Percentiles rank a stretch among this genome's conserved stretches.
Conservation (phyloP, 1,139 yeast genomes). For the Geotrichum carabidarum region DNA sequence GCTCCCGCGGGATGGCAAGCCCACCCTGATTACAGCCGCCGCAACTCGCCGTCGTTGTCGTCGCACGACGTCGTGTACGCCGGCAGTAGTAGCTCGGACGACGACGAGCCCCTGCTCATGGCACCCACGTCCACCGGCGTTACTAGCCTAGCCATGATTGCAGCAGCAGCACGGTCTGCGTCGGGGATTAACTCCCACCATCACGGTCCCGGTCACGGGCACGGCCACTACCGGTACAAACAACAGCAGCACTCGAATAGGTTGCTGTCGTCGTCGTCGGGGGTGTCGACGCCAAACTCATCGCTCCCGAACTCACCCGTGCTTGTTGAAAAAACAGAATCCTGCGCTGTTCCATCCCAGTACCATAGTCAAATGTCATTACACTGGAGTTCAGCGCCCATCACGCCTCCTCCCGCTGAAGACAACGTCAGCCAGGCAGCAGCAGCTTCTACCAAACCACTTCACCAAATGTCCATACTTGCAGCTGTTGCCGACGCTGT, state of each 20-base stretch:
- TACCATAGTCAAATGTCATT: neutral
- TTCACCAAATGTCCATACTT: conserved; percentile 37
- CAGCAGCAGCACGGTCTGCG: conserved; percentile 1
- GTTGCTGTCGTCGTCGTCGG: neutral
- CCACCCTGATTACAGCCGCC: neutral
- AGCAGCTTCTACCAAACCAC: conserved; percentile 39
- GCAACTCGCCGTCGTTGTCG: neutral
- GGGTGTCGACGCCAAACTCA: neutral
- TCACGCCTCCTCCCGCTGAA: conserved; percentile 30
- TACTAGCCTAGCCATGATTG: neutral
- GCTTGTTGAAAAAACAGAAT: neutral
- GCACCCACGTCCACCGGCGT: neutral
- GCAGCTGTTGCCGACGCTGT: conserved; percentile 38
- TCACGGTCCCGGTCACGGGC: neutral
- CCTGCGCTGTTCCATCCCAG: neutral
- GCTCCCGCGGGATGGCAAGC: neutral
- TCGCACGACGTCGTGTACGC: neutral
- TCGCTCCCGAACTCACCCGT: conserved; percentile 20
- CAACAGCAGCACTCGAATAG: neutral
- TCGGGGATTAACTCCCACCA: neutral
- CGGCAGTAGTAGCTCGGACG: neutral
- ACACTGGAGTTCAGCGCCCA: neutral
- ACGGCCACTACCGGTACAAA: neutral
- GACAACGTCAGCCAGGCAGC: conserved; percentile 34
- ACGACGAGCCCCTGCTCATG: neutral